phyloP scores from a whole-genome alignment of 305 asterid species.

The Rubia tinctorum region DNA sequence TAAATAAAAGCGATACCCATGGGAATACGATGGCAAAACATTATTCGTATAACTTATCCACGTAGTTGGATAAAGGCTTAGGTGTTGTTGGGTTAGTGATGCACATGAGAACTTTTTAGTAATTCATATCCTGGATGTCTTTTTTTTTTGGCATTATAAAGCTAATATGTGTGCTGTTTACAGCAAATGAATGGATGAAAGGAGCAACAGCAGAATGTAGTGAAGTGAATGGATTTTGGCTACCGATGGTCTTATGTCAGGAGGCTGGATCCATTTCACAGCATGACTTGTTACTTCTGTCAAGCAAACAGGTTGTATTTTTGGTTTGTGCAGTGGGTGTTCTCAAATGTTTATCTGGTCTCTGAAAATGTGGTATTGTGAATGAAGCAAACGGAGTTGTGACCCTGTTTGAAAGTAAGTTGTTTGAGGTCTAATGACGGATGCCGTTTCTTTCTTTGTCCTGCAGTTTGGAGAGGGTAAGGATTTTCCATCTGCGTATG shows the following conservation, averaged over 20 bases:
- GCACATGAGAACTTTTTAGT: background rate
- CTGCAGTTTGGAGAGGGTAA: conserved; percentile 70
- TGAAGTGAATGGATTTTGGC: conserved; percentile 72
- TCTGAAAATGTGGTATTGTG: background rate
- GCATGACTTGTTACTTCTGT: conserved; percentile 74
- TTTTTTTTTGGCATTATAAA: background rate
- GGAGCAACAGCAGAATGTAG: conserved; percentile 52
- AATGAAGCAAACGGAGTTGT: background rate
- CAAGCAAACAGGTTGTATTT: conserved; percentile 53
- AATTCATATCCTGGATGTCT: background rate
- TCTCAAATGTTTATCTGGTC: background rate
- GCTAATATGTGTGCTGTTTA: conserved; percentile 8
- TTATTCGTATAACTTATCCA: background rate
- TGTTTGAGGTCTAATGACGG: conserved; percentile 1
- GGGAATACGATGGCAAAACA: background rate
- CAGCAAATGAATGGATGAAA: conserved; percentile 52
- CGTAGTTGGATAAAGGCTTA: background rate
- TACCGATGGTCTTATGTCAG: conserved; percentile 49
- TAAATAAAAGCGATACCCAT: no score
- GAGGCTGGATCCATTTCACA: conserved; percentile 45
- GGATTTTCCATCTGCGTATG: conserved; percentile 65
- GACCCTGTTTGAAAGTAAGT: background rate
- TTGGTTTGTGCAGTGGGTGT: conserved; percentile 7
- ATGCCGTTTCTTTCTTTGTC: background rate
- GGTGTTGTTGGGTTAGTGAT: background rate